Evolutionary conservation across 805 yeast genomes (phyloP), one percentile per base, ranked within the genome.

Genomic region (Starmerella vitae): DNA sequence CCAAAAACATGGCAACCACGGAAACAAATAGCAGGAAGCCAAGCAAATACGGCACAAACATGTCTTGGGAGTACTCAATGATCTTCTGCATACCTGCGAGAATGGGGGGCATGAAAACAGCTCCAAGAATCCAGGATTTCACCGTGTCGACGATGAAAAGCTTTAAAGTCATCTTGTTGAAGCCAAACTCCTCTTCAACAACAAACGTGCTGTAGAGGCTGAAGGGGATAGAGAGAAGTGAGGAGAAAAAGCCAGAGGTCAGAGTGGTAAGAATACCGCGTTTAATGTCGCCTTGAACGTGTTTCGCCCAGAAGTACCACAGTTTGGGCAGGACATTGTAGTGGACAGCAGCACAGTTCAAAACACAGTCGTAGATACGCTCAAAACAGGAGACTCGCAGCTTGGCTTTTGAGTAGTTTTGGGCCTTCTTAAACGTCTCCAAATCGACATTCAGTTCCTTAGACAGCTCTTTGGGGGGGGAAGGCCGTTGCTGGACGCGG

Each of bases 161-260:
- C 36, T 65, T 62, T 14, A 68, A 44, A 3, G 96, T 88, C 49
- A 73, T 68, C 61, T 91, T 91, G 65, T 91, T 91, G 65, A 91
- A 91, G 1, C 98, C 98, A 53, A 69, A 88, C 60, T 74, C 74
- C 58, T 88, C 94, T 62, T 91, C 98, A 50, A 91, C 67, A 13
- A 85, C 86, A 63, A 91, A 91, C 51, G 79, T 78, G 42, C 71
- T 65, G 61, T 85, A 86, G 57, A 79, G 76, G 8, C 76, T 66
- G 18, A 76, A 55, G 3, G 98, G 98, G 39, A 80, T 57, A 3
- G 72, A 65, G 22, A 74, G 42, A 2, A 83, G 36, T 2, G 76
- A 64, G 7, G 76, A 64, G 33, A 76, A 43, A 19, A 65, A 38
- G 24, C 74, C 63, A 3, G 37, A 10, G 5, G 34, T 25, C 7